These are phyloP conservation scores for Globisporangium mamillatum DNA, from an alignment of 352 stramenopile species.

Conservation along the genomic window DNA sequence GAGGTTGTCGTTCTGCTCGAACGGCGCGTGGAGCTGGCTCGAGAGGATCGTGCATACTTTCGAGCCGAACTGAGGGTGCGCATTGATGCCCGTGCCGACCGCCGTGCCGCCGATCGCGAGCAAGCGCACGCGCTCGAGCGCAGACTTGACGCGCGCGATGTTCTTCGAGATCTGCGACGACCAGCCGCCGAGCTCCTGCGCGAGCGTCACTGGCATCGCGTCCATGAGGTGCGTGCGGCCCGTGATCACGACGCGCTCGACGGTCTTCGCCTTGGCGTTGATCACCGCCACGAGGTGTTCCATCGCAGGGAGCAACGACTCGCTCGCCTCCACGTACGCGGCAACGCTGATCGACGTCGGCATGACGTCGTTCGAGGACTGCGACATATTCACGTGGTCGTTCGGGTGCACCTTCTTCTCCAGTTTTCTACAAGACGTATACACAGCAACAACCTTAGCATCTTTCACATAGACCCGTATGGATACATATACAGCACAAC, in stretches of 20 bases:
- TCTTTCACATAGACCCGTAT: background rate
- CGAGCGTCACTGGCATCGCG: constrained; percentile 55
- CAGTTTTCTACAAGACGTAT: constrained; percentile 68
- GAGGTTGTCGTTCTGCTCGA: constrained; percentile 51
- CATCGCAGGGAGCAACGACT: constrained; percentile 68
- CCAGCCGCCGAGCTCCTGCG: constrained; percentile 48
- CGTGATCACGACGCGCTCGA: constrained; percentile 51
- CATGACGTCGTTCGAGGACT: constrained; percentile 70
- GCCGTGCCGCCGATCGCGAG: constrained; percentile 58
- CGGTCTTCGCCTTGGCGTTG: constrained; percentile 31
- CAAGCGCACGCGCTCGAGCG: constrained; percentile 43
- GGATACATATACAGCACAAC: background rate
- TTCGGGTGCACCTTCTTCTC: constrained; percentile 82
- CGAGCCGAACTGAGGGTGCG: constrained; percentile 40
- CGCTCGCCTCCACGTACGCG: constrained; percentile 40
- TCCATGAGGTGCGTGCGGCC: constrained; percentile 79
- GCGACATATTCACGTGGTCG: constrained; percentile 72
- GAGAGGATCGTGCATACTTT: constrained; percentile 44
- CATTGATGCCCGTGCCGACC: constrained; percentile 64
- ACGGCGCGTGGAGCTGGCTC: constrained; percentile 31
- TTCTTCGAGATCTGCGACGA: constrained; percentile 53
- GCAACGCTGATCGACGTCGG: constrained; percentile 53
- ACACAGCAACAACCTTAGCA: background rate
- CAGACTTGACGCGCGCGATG: constrained; percentile 42
- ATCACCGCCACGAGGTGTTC: constrained; percentile 36